Conservation (phyloP, 73 alveolate species). For the Paramecium sonneborni region DNA sequence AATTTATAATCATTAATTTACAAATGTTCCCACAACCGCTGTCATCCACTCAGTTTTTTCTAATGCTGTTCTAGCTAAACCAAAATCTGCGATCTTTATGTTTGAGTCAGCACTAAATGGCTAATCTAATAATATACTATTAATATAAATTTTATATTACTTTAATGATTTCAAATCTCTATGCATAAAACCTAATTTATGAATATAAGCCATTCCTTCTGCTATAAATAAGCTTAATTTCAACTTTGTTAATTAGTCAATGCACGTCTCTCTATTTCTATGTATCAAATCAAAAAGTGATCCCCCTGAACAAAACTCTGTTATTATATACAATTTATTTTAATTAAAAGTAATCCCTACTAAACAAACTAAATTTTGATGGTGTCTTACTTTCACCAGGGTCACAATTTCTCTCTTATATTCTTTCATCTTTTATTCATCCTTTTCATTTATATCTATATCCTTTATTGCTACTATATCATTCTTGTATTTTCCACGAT, state of each 20-base stretch:
- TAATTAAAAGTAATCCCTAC: not conserved
- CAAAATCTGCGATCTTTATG: slow-evolving; percentile 35
- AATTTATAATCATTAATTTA: not conserved
- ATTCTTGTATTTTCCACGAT: not conserved
- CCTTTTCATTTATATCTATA: not conserved
- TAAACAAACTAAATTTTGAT: slow-evolving; percentile 25
- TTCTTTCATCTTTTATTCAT: slow-evolving; percentile 27
- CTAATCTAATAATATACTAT: not conserved
- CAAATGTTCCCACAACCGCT: slow-evolving; percentile 59
- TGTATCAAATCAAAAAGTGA: slow-evolving; percentile 23
- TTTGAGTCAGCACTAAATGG: not conserved
- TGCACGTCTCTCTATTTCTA: not conserved
- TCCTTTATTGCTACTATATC: slow-evolving; percentile 39
- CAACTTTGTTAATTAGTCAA: not conserved
- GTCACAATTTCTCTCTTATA: slow-evolving; percentile 13
- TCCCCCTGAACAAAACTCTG: slow-evolving; percentile 29
- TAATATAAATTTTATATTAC: not conserved
- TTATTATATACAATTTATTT: not conserved
- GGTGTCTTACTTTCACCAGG: not conserved
- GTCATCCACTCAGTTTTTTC: slow-evolving; percentile 35
- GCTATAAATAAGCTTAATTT: not conserved
- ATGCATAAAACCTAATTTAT: slow-evolving; percentile 17
- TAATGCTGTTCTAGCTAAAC: slow-evolving; percentile 41
- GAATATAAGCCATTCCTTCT: slow-evolving; percentile 28
- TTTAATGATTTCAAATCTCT: slow-evolving; percentile 24